Percentiles rank a stretch among this genome's conserved stretches.
These are phyloP conservation scores for Paraphysoderma sedebokerense DNA, from an alignment of 371 early-diverging fungal species.

Conservation along the genomic window DNA sequence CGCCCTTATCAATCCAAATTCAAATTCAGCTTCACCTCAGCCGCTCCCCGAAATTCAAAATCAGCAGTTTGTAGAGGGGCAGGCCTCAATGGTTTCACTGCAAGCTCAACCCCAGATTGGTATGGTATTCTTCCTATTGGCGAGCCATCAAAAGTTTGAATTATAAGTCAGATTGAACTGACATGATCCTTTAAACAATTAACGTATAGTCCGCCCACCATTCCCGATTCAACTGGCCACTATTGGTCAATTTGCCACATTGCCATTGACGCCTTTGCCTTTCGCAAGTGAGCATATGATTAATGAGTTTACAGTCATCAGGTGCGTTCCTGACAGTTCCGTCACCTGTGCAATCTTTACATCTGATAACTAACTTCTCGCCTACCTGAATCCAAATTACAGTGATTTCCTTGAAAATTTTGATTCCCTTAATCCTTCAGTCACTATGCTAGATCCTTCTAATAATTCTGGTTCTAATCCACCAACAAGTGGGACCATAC, in stretches of 20 bases:
- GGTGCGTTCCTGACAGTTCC: constrained; percentile 13
- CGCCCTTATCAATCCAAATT: no score
- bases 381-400: constrained; percentile 41
- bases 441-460: not conserved
- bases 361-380: constrained; percentile 52
- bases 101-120: not conserved
- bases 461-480: not conserved
- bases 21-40: no score
- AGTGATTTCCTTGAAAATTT: not conserved
- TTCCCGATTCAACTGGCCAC: constrained; percentile 1
- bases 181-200: no score
- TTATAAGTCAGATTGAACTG: no score
- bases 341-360: no score
- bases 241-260: constrained; percentile 27
- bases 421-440: not conserved
- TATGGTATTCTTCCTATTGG: not conserved
- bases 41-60: not conserved
- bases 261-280: constrained; percentile 24
- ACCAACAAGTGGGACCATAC: not conserved
- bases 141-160: not conserved
- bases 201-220: not conserved
- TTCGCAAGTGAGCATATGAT: constrained; percentile 65
- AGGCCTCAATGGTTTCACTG: not conserved
- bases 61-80: not conserved
- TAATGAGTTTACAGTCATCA: constrained; percentile 60